These are phyloP conservation scores for Nemophila menziesii DNA, from an alignment of 257 asterid species.

Conservation along the genomic window DNA sequence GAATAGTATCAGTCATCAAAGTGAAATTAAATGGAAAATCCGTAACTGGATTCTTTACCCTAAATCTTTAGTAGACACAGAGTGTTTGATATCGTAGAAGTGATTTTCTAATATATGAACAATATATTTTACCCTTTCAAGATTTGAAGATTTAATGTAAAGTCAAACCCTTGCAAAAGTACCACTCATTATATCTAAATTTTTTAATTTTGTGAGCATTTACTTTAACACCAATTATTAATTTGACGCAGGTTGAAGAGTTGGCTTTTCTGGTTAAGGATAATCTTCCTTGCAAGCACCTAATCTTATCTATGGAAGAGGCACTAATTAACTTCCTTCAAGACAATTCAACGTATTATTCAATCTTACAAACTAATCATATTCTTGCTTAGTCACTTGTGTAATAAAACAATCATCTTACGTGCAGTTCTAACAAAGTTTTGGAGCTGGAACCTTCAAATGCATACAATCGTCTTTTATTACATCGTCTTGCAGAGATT, in stretches of 20 bases:
- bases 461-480: conserved; percentile 66
- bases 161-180: no score
- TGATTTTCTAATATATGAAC: no score
- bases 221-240: conserved; percentile 9
- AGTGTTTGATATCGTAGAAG: no score
- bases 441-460: conserved; percentile 80
- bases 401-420: conserved; percentile 9
- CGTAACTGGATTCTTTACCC: no score
- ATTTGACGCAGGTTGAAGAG: conserved; percentile 69
- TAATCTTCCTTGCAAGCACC: conserved; percentile 80
- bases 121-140: no score
- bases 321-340: conserved; percentile 54
- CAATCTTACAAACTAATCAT: neutral
- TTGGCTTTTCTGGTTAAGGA: conserved; percentile 75
- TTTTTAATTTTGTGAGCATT: conserved; percentile 3
- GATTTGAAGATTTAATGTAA: no score
- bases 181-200: no score
- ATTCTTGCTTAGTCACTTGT: no score
- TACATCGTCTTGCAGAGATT: conserved; percentile 90
- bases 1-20: neutral
- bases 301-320: conserved; percentile 70
- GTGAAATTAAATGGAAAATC: no score
- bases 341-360: conserved; percentile 48
- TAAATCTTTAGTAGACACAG: no score
- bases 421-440: conserved; percentile 52